These are phyloP conservation scores for Eucalyptus cloeziana DNA, from an alignment of 345 rosid genomes.

Conservation along the genomic window DNA sequence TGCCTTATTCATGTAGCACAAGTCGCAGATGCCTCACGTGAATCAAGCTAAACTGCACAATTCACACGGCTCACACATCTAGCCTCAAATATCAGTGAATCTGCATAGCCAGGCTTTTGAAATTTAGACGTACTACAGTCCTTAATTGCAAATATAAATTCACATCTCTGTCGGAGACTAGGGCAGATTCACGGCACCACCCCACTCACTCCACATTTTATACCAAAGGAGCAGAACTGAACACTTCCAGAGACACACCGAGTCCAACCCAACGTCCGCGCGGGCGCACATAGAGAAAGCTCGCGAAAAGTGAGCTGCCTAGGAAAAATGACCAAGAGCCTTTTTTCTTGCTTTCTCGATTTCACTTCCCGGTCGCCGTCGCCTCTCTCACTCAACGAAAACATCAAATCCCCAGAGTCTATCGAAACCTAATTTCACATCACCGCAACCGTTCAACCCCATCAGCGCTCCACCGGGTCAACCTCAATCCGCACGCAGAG, in stretches of 20 bases:
- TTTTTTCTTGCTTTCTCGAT: background rate
- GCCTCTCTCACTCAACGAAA: background rate
- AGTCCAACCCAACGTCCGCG: background rate
- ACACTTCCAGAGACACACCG: background rate
- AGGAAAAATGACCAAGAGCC: background rate
- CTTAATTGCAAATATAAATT: background rate
- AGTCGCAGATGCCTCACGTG: background rate
- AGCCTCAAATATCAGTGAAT: background rate
- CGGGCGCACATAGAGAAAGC: background rate
- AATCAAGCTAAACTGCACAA: background rate
- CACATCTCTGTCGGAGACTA: background rate
- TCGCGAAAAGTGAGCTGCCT: background rate
- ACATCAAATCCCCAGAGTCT: background rate
- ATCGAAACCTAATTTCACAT: background rate
- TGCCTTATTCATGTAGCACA: background rate
- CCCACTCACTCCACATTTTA: background rate
- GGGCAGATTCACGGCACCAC: background rate
- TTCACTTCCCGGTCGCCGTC: background rate
- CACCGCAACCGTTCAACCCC: background rate
- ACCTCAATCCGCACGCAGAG: background rate
- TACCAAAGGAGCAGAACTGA: background rate
- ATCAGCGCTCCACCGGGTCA: background rate
- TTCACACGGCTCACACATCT: background rate
- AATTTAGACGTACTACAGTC: background rate
- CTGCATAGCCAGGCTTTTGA: background rate